Percentiles rank a stretch among this genome's conserved stretches.
Conservation (phyloP, 805 yeast genomes). For the Candida nonsorbophila region DNA sequence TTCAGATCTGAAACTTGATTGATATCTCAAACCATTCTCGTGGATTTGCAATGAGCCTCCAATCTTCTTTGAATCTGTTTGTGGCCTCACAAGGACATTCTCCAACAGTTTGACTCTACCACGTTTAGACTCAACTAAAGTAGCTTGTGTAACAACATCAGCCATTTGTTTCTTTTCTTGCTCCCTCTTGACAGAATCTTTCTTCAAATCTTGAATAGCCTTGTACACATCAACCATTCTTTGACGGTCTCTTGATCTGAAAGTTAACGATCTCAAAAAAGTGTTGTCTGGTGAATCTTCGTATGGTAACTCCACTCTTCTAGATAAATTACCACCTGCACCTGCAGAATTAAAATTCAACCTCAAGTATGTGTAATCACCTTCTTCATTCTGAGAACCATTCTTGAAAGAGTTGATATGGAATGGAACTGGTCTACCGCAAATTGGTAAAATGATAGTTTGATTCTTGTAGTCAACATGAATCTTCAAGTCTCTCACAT, state of each 20-base stretch:
- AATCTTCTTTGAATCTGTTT: conserved; percentile 93
- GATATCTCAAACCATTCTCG: conserved; percentile 93
- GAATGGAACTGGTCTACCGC: conserved; percentile 97
- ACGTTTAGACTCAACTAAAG: conserved; percentile 71
- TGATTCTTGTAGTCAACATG: conserved; percentile 86
- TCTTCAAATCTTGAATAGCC: conserved; percentile 87
- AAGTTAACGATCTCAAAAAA: conserved; percentile 79
- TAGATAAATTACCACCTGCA: conserved; percentile 61
- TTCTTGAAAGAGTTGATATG: conserved; percentile 91
- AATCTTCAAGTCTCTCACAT: conserved; percentile 77
- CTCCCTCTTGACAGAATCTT: conserved; percentile 85
- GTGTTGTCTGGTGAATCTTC: conserved; percentile 84
- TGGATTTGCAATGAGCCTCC: conserved; percentile 90
- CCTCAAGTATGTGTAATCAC: conserved; percentile 86
- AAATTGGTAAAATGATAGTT: conserved; percentile 83
- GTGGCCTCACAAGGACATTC: conserved; percentile 86
- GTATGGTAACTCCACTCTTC: conserved; percentile 79
- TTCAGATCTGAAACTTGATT: conserved; percentile 77
- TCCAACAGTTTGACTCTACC: conserved; percentile 85
- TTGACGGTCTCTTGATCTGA: conserved; percentile 86
- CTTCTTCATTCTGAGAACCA: conserved; percentile 94
- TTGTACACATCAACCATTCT: conserved; percentile 87
- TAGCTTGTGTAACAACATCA: conserved; percentile 92
- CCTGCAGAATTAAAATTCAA: conserved; percentile 94
- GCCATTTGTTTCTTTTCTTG: conserved; percentile 87